phyloP scores from a whole-genome alignment of 257 asterid species.

The Apocynum venetum region DNA sequence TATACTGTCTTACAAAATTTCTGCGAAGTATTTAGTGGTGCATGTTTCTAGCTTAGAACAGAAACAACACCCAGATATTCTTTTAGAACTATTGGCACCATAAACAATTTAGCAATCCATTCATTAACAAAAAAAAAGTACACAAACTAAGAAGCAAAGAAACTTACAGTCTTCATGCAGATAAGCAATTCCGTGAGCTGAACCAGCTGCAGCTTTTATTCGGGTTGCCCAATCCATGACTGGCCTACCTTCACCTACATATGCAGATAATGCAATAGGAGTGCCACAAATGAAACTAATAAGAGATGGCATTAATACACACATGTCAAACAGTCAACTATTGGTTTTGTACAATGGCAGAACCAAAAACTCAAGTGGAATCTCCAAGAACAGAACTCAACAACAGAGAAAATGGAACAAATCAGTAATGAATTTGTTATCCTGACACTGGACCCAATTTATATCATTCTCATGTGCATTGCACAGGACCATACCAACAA shows the following conservation, averaged over 20 bases:
- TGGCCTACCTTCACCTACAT: slow-evolving; percentile 43
- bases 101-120: neutral
- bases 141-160: slow-evolving; percentile 12
- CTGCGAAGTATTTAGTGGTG: too few relatives aligned
- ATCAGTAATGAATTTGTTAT: neutral
- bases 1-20: too few relatives aligned
- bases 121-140: neutral
- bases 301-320: neutral
- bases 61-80: too few relatives aligned
- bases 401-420: neutral
- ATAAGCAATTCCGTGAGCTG: slow-evolving; percentile 90
- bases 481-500: neutral
- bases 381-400: neutral
- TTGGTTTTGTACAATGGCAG: neutral
- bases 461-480: neutral
- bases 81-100: neutral
- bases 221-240: slow-evolving; percentile 80
- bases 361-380: neutral
- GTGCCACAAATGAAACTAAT: neutral
- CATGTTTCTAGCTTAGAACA: too few relatives aligned
- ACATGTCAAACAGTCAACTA: neutral
- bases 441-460: neutral
- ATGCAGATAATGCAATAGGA: neutral
- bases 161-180: slow-evolving; percentile 88
- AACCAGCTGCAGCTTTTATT: slow-evolving; percentile 85